These are phyloP conservation scores for Isoetes engelmannii DNA, from an alignment of 83 land plant genomes.

Conservation along the genomic window DNA sequence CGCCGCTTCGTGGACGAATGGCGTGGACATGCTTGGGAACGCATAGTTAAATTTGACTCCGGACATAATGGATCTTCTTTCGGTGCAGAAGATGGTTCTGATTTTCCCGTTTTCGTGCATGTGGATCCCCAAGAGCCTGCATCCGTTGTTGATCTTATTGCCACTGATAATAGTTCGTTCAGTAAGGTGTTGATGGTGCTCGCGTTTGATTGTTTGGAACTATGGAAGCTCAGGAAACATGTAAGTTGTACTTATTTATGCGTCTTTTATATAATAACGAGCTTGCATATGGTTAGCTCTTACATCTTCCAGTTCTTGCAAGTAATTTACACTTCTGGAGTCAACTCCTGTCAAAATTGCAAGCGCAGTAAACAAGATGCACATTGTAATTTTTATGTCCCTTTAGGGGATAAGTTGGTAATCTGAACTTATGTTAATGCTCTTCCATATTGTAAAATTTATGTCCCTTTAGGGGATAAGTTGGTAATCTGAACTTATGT, in stretches of 20 bases:
- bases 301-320: not conserved
- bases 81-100: constrained; percentile 14
- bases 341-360: not conserved
- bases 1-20: constrained; percentile 49
- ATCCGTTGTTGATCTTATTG: constrained; percentile 20
- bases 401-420: not conserved
- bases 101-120: constrained; percentile 22
- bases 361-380: not conserved
- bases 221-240: constrained; percentile 20
- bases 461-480: not conserved
- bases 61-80: constrained; percentile 17
- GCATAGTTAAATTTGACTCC: not conserved
- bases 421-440: not conserved
- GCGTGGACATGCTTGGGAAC: constrained; percentile 23
- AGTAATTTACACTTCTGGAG: not conserved
- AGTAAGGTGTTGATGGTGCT: constrained; percentile 38
- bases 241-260: constrained; percentile 13
- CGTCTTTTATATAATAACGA: not conserved
- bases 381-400: not conserved
- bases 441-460: not conserved
- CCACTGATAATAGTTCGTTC: constrained; percentile 27
- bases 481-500: not conserved
- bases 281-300: not conserved
- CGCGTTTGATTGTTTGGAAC: constrained; percentile 36
- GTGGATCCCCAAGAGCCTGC: constrained; percentile 17